Evolutionary conservation across 169 alveolate genomes (phyloP).

Genomic region (Blepharisma undulans): DNA sequence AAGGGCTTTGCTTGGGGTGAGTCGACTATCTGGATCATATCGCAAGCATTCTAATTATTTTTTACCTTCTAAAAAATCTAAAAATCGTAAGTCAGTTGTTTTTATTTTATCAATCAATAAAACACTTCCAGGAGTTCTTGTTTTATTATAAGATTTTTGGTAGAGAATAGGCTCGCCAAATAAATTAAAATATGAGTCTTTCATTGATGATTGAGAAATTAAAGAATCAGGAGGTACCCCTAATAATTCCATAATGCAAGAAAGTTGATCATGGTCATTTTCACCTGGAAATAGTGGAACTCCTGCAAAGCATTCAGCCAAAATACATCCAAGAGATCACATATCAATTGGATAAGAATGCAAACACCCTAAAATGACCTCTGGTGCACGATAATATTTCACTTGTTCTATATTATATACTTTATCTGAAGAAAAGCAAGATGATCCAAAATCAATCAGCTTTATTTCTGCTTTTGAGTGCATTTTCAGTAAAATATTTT

Average conservation of each 20-base stretch:
- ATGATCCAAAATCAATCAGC: constrained; percentile 78
- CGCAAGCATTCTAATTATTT: not conserved
- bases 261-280: constrained; percentile 72
- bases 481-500: constrained; percentile 72
- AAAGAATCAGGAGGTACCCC: constrained; percentile 13
- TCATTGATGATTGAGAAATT: not conserved
- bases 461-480: constrained; percentile 61
- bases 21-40: not conserved
- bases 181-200: not conserved
- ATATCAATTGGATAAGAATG: constrained; percentile 77
- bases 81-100: not conserved
- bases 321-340: constrained; percentile 82
- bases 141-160: not conserved
- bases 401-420: constrained; percentile 77
- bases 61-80: not conserved
- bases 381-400: constrained; percentile 86
- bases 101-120: not conserved
- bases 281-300: constrained; percentile 83
- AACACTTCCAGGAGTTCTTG: not conserved
- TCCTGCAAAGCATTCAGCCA: constrained; percentile 73
- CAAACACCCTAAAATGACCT: constrained; percentile 76
- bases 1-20: not conserved
- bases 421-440: constrained; percentile 71
- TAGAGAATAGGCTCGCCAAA: not conserved
- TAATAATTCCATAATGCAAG: constrained; percentile 43